Evolutionary conservation across 176 grass and related monocot genomes (phyloP), one percentile per base, ranked within the genome.

Genomic region (Leersia perrieri): DNA sequence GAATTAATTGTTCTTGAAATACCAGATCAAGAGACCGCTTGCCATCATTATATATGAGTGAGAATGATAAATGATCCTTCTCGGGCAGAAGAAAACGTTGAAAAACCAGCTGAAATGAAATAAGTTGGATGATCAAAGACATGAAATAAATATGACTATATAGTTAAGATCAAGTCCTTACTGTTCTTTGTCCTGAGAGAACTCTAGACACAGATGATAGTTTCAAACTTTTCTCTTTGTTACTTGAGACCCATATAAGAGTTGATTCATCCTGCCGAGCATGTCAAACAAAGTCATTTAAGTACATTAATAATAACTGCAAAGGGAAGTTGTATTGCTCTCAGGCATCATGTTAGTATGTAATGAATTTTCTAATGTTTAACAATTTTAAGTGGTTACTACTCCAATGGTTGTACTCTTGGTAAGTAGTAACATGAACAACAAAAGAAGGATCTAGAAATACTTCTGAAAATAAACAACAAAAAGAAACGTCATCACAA

Each of bases 1-100:
- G 55, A 33, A 84, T 18, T 74, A 26, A 36, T 40, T 36, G 33
- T 22, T 32, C 18, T 27, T 41, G 22, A 2, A 47, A 72, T 89
- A 97, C 94, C 92, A 99, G 87, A 95, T 99, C 96, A 15, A 99
- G 96, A 12, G 96, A 99, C 26, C 92, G 84, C 75, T 95, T 94
- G 39, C 86, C 90, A 60, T 83, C 87, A 55, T 90, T 93, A 75
- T 99, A 95, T 82, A 99, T 85, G 80, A 99, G 90, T 72, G 96
- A 99, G 69, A 99, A 99, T 70, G 96, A 95, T 72, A 95, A 82
- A 85, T 95, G 89, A 20, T 95, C 90, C 79, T 99, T 99, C 25
- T 99, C 96, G 25, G 96, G 92, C 44, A 89, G 88, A 23, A 87
- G 82, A 90, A 89, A 99, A 63, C 92, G 93, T 88, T 99, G 96